Base-by-base conservation (phyloP, 805 yeast genomes). In the Starmerella riodocensis region DNA sequence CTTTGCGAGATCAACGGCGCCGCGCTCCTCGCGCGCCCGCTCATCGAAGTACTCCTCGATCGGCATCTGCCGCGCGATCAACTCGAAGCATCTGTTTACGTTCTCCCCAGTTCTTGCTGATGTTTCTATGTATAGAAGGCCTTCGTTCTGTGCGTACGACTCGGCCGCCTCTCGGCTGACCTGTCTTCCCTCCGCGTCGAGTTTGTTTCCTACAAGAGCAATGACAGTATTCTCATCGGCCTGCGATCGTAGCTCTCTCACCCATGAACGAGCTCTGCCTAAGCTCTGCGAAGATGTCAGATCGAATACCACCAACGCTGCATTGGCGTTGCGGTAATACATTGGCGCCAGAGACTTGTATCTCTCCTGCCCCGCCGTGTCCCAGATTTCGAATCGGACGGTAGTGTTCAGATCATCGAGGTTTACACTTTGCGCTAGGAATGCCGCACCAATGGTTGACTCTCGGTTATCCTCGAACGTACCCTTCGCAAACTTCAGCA, bases 401-500 rank as follows among this genome's bases (percentile, higher is more conserved):
- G 61, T 62, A 27, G 70, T 60, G 46, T 63, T 55, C 13, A 34
- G 37, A 38, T 65, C 71, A 2, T 33, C 40, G 6, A 73, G 48
- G 9, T 65, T 64, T 11, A 80, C 65, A 9, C 79, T 75, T 56
- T 85, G 93, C 14, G 96, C 83, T 29, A 91, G 70, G 59, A 88
- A 91, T 0, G 97, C 98, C 4, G 98, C 99, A n/a, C 99, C 99
- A 40, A 91, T 91, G 2, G 98, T 91, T 31, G 93, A 81, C 50
- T 93, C 83, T 43, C 88, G 72, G 48, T 73, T 72, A 23, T 73
- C 77, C 49, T 83, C 91, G 56, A 88, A 91, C 42, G 62, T 64
- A 46, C 62, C 65, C 47, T 71, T 71, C 20, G 73, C 86, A 52
- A 86, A 84, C 37, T 96, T 64, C 48, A 80, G 80, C 1, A 84